A percentile compares a stretch with the other conserved stretches of the same genome.
Evolutionary conservation across 2,329 filamentous ascomycete genomes (phyloP).

Genomic region (Sporothrix brasiliensis): DNA sequence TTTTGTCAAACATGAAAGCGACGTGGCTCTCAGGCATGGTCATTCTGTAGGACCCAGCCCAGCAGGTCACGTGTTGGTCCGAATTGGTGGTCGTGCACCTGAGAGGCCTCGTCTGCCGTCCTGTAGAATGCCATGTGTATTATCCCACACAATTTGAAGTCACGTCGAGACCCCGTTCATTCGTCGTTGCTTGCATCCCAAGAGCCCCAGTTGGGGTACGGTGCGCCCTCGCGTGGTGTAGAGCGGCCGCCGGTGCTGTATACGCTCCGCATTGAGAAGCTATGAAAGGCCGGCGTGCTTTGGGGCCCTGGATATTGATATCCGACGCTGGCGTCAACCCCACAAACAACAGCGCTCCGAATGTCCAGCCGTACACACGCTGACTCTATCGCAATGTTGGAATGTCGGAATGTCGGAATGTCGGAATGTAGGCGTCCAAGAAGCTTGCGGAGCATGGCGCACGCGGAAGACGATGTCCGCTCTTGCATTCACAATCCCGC

Average conservation of each 20-base stretch:
- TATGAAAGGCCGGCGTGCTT: background rate
- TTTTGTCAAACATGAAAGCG: too few species aligned
- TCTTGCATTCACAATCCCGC: constrained; percentile 7
- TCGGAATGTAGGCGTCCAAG: constrained; percentile 2
- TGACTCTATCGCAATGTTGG: too few species aligned
- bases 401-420: background rate
- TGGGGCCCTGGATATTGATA: constrained; percentile 21
- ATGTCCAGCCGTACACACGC: background rate
- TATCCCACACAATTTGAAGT: background rate
- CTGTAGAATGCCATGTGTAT: too few species aligned
- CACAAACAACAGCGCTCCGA: background rate
- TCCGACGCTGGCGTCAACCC: background rate
- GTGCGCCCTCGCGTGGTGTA: background rate
- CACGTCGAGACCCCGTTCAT: background rate
- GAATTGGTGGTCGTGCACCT: too few species aligned
- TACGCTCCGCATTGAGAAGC: background rate
- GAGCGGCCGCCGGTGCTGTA: background rate
- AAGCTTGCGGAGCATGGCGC: background rate
- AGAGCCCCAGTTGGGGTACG: background rate
- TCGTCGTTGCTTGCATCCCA: background rate
- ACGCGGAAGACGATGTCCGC: constrained; percentile 17
- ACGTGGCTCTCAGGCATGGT: too few species aligned
- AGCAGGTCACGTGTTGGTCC: too few species aligned
- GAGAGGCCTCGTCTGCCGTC: too few species aligned
- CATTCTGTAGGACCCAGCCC: too few species aligned